Base-by-base conservation (phyloP, 139 green algal genomes). In the Chlamydomonas schloesseri region DNA sequence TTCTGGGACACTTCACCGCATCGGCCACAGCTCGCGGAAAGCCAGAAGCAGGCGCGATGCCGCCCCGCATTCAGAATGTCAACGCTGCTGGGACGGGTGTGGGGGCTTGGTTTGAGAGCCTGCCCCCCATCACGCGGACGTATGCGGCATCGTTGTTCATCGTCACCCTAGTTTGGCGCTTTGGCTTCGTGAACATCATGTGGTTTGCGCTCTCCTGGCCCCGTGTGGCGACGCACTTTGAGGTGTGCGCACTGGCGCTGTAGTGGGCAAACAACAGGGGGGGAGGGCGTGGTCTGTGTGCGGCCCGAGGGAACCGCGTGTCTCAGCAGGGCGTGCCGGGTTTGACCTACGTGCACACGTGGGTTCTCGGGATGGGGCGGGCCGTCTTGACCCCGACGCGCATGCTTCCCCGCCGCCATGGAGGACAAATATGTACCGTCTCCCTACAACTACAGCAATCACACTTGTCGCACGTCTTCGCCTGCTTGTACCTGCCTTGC, bases 51-150 rank as follows among this genome's bases (percentile, higher is more conserved):
- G 36, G 55, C 55, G 60, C 34, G 31, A 75, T 85, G 65, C 79
- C 79, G 26, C 65, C 79, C 20, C 4, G 79, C 3, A n/a, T 36
- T 1, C 46, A 34, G 26, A 75, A 60, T n/a, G 64, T 75, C 0
- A 76, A 75, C 18, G 37, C 33, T 26, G 88, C 84, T 24, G 88
- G 88, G 0, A 74, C 64, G 11, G 89, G 89, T 34, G 55, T 89
- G 26, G 62, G 42, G 28, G 82, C 58, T 46, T 96, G 91, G 89
- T 95, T 88, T 21, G 33, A 91, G 17, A 77, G 57, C n/a, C 36
- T 96, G 5, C 93, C 93, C 11, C 93, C 91, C 21, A 89, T 96
- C 72, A 93, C 91, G 11, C 89, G 93, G 1, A 73, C 78, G 29
- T 89, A 89, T 67, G 93, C 86, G 2, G 91, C 86, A 9, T 58